Conservation (phyloP, 1,139 yeast genomes). For the Meyerozyma carpophila region DNA sequence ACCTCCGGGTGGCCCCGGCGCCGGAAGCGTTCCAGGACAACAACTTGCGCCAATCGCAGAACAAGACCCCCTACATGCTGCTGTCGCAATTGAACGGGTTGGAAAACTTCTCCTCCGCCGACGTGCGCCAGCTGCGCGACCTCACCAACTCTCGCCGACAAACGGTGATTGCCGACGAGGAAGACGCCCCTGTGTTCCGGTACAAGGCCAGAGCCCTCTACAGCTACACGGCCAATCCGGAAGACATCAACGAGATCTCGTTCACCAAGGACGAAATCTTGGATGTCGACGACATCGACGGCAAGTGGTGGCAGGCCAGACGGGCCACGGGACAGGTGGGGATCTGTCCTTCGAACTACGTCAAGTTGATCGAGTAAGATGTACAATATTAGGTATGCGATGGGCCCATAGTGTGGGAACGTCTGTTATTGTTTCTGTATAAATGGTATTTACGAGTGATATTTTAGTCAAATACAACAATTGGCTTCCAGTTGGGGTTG, state of each 20-base stretch:
- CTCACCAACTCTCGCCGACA: constrained; percentile 30
- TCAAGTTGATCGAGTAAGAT: constrained; percentile 51
- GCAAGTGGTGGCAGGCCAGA: constrained; percentile 99
- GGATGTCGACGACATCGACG: constrained; percentile 88
- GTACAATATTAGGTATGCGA: neutral
- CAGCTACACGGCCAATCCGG: constrained; percentile 87
- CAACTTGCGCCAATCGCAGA: constrained; percentile 35
- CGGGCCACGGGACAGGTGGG: constrained; percentile 89
- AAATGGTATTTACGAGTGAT: neutral
- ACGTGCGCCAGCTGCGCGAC: constrained; percentile 31
- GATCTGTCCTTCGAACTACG: constrained; percentile 93
- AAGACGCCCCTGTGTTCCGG: constrained; percentile 48
- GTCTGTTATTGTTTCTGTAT: neutral
- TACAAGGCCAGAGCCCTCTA: constrained; percentile 85
- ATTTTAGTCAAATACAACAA: constrained; percentile 9
- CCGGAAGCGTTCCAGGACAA: constrained; percentile 22
- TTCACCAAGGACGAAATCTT: constrained; percentile 86
- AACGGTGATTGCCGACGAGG: constrained; percentile 9
- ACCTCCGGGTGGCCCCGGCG: constrained; percentile 18
- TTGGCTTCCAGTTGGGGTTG: constrained; percentile 12
- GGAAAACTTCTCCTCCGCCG: constrained; percentile 47
- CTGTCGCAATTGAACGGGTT: constrained; percentile 54
- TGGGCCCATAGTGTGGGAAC: neutral
- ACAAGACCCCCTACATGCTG: constrained; percentile 43
- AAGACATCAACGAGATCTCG: constrained; percentile 88